Base-by-base conservation (phyloP, 345 rosid genomes). In the Trapa bicornis region DNA sequence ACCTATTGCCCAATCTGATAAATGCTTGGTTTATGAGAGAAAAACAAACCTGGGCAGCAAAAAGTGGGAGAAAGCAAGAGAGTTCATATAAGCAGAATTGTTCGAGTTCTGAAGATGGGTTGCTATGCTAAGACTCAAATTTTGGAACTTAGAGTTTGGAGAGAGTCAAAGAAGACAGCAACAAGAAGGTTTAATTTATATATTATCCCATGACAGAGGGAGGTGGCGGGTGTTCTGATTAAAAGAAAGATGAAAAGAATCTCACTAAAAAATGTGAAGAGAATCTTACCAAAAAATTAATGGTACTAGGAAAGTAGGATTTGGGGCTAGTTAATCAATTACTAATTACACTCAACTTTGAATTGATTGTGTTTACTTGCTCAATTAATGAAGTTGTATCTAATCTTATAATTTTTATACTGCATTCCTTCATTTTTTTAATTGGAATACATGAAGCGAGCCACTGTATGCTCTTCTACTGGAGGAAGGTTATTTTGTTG, bases 61-160 rank as follows among this genome's bases (percentile, higher is more conserved):
- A 72, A 81, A 83, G 41, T 83, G 85, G 70, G 80, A 67, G 82
- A 84, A 79, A 77, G 87, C 75, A 71, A 89, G 84, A 70, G 91
- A 81, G 69, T 85, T 81, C 96, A 88, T 87, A 12, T 17, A 61
- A 2, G 70, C 37, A 35, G 38, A 58, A 2, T 58, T 32, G 63
- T 3, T 16, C 14, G 37, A 58, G 63, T 32, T 33, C 3, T 38
- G 10, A 35, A 58, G 37, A 58, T 58, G 63, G 62, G 63, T 58
- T 58, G 33, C 36, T 32, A 15, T 5, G 63, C 8, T 58, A 6
- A 58, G 63, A 8, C 63, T 38, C 62, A 58, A 58, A 58, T 37
- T 33, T 35, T 11, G 38, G 38, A 58, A 29, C 63, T 58, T 58
- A 15, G 37, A 58, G 37, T 58, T 11, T 14, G 52, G 13, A 10